A percentile compares a stretch with the other conserved stretches of the same genome.
Evolutionary conservation across 805 yeast genomes (phyloP).

Genomic region (Nakazawaea ishiwadae): DNA sequence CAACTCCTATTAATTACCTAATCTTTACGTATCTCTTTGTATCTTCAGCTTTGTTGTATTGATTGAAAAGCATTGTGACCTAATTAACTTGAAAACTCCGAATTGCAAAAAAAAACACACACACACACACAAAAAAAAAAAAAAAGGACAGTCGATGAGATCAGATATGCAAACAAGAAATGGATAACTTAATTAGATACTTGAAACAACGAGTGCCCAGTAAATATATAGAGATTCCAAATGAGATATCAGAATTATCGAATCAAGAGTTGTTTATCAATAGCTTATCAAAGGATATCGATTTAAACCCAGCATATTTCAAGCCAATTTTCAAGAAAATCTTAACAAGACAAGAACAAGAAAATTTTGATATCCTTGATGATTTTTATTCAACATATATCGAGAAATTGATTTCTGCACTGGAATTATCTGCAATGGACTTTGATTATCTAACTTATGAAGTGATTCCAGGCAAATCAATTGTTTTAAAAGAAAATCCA

Average conservation of each 20-base stretch:
- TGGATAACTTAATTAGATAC: constrained; percentile 20
- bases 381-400: constrained; percentile 39
- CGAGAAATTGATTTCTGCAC: constrained; percentile 26
- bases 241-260: constrained; percentile 14
- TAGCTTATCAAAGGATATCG: constrained; percentile 20
- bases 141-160: too few species aligned
- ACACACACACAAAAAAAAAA: too few species aligned
- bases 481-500: constrained; percentile 55
- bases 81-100: too few species aligned
- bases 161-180: too few species aligned
- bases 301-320: constrained; percentile 47
- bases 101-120: too few species aligned
- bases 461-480: constrained; percentile 16
- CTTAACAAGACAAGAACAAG: constrained; percentile 29
- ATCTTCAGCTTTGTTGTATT: too few species aligned
- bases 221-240: constrained; percentile 8
- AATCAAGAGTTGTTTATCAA: constrained; percentile 20
- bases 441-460: constrained; percentile 33
- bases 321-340: constrained; percentile 39
- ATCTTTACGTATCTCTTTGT: background rate
- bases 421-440: constrained; percentile 31
- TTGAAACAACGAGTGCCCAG: constrained; percentile 28
- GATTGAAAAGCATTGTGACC: too few species aligned
- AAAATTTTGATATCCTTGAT: constrained; percentile 28
- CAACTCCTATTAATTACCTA: too few species aligned